These are phyloP conservation scores for Alternaria gansuensis DNA, from an alignment of 2,329 filamentous ascomycete genomes.

Conservation along the genomic window DNA sequence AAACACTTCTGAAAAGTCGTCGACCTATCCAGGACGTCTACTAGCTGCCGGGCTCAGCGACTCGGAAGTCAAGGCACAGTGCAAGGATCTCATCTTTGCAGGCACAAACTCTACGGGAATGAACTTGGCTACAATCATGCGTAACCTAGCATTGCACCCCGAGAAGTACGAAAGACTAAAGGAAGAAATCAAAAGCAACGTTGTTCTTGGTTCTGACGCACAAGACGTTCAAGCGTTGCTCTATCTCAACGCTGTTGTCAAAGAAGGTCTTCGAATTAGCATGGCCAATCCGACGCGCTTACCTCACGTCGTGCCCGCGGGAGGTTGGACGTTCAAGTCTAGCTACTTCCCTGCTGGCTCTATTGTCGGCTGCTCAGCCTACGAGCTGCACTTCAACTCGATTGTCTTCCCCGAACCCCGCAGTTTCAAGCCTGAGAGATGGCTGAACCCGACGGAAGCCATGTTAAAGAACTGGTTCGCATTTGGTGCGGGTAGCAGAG, in stretches of 20 bases:
- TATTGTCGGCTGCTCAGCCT: conserved; percentile 43
- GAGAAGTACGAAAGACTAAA: conserved; percentile 33
- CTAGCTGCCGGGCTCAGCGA: conserved; percentile 56
- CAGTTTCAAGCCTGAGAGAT: conserved; percentile 46
- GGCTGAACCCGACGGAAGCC: conserved; percentile 36
- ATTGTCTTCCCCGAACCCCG: conserved; percentile 29
- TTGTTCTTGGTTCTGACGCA: conserved; percentile 16
- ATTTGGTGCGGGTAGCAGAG: conserved; percentile 44
- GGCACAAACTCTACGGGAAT: conserved; percentile 44
- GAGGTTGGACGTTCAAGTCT: conserved; percentile 40
- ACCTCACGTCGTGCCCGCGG: conserved; percentile 40
- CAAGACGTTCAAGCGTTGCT: conserved; percentile 47
- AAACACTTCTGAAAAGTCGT: conserved; percentile 43
- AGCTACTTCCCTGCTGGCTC: conserved; percentile 36
- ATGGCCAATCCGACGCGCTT: conserved; percentile 51
- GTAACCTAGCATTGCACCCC: conserved; percentile 30
- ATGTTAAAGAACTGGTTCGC: conserved; percentile 49
- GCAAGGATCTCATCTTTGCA: conserved; percentile 59
- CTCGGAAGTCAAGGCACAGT: conserved; percentile 60
- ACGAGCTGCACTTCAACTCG: conserved; percentile 40
- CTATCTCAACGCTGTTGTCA: conserved; percentile 59
- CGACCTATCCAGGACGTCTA: conserved; percentile 61
- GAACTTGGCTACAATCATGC: conserved; percentile 40
- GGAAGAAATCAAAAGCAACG: conserved; percentile 32
- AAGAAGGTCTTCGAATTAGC: conserved; percentile 57